Percentiles rank a stretch among this genome's conserved stretches.
These are phyloP conservation scores for Aspergillus japonicus DNA, from an alignment of 2,329 filamentous ascomycete species.

Conservation along the genomic window DNA sequence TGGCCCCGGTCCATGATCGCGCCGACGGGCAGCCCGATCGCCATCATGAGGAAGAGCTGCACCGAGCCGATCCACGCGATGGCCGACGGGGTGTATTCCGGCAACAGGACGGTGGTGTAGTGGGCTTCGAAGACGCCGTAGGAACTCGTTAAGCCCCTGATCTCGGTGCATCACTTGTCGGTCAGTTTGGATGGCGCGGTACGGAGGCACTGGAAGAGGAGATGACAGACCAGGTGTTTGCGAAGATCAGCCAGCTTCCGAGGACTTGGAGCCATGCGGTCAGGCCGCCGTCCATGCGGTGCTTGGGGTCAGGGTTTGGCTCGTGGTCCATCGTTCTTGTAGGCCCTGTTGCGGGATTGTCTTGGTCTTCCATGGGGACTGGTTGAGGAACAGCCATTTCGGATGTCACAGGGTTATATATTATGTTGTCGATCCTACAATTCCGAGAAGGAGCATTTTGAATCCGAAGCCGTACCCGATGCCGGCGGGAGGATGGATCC, in stretches of 20 bases:
- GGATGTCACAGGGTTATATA: not conserved
- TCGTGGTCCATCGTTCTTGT: not conserved
- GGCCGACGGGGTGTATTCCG: slow-evolving; percentile 29
- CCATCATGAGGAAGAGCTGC: slow-evolving; percentile 47
- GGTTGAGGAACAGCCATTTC: not conserved
- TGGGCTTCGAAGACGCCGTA: not conserved
- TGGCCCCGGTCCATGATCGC: slow-evolving; percentile 47
- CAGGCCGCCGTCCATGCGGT: slow-evolving; percentile 11
- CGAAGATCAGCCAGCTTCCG: slow-evolving; percentile 12
- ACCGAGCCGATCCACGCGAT: slow-evolving; percentile 54
- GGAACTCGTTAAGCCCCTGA: not conserved
- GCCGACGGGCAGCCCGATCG: slow-evolving; percentile 45
- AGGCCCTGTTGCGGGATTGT: not conserved
- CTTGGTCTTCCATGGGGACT: not conserved
- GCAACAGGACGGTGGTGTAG: slow-evolving; percentile 30
- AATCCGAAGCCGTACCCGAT: not conserved
- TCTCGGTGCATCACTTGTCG: no score
- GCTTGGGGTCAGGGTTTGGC: not conserved
- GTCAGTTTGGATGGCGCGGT: not conserved
- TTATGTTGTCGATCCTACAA: not conserved
- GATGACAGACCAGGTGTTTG: slow-evolving; percentile 22
- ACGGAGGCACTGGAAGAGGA: slow-evolving; percentile 28
- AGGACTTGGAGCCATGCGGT: slow-evolving; percentile 20
- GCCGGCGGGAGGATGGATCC: not conserved
- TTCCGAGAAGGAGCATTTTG: not conserved